Evolutionary conservation across 306 rosid genomes (phyloP).

Genomic region (Vachellia pachyceras): DNA sequence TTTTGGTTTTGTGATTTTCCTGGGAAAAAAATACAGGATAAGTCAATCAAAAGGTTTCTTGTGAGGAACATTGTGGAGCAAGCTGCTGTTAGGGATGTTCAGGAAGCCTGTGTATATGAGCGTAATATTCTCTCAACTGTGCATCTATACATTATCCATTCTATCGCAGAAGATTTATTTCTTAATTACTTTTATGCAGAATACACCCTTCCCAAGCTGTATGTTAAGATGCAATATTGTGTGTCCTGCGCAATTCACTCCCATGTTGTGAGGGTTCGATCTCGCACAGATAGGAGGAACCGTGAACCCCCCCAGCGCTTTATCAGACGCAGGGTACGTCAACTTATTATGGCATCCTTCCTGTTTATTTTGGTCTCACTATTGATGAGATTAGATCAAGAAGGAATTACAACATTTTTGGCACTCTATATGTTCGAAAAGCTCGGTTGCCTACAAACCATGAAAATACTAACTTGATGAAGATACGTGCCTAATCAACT

Average conservation of each 20-base stretch:
- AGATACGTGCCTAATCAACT: background rate
- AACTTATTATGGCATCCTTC: background rate
- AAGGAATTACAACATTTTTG: background rate
- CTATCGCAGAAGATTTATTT: background rate
- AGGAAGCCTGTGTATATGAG: constrained; percentile 77
- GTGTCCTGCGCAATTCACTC: constrained; percentile 98
- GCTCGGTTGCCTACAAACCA: background rate
- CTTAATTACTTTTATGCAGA: constrained; percentile 43
- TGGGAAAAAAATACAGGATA: constrained; percentile 1
- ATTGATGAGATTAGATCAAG: background rate
- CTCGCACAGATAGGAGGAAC: constrained; percentile 82
- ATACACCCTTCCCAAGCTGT: constrained; percentile 88
- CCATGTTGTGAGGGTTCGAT: constrained; percentile 94
- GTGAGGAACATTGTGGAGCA: constrained; percentile 87
- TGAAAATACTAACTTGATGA: background rate
- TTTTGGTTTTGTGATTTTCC: background rate
- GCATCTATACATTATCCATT: background rate
- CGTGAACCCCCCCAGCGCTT: constrained; percentile 92
- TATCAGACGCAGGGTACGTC: constrained; percentile 76
- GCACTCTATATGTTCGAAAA: background rate
- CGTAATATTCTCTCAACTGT: constrained; percentile 39
- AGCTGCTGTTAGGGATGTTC: constrained; percentile 80
- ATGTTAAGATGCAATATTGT: constrained; percentile 97
- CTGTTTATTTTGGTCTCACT: background rate
- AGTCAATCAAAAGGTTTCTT: constrained; percentile 47